Evolutionary conservation across 2,329 filamentous ascomycete genomes (phyloP).

Genomic region (Colletotrichum sp.): DNA sequence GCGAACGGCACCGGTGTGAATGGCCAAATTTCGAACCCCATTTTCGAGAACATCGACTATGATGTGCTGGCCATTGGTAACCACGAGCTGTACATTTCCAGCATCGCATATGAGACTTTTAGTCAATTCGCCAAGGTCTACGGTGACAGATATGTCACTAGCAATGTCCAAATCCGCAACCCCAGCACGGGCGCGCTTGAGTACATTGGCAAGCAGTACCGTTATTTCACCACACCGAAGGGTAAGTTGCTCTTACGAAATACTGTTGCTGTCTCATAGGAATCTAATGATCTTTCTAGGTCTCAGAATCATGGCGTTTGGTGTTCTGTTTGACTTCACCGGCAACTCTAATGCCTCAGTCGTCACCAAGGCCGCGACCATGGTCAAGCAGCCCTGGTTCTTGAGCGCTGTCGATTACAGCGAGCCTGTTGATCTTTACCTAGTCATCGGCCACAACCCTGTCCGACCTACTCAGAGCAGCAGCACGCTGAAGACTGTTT

Average conservation of each 20-base stretch:
- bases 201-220: slow-evolving; percentile 47
- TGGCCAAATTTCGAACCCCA: slow-evolving; percentile 55
- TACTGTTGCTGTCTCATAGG: too few species aligned
- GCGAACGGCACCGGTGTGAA: slow-evolving; percentile 42
- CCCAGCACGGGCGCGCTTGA: slow-evolving; percentile 41
- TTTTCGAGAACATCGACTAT: slow-evolving; percentile 47
- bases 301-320: slow-evolving; percentile 49
- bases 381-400: slow-evolving; percentile 66
- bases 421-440: slow-evolving; percentile 66
- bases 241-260: slow-evolving; percentile 13
- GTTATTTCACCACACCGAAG: slow-evolving; percentile 47
- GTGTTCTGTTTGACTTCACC: slow-evolving; percentile 51
- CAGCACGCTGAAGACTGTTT: slow-evolving; percentile 51
- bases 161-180: slow-evolving; percentile 49
- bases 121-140: slow-evolving; percentile 62
- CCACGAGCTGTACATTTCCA: slow-evolving; percentile 69
- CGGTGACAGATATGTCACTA: slow-evolving; percentile 50
- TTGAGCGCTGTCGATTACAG: slow-evolving; percentile 55
- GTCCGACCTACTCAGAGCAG: slow-evolving; percentile 47
- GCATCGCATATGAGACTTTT: slow-evolving; percentile 67
- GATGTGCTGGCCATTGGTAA: slow-evolving; percentile 55
- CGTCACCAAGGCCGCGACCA: slow-evolving; percentile 57
- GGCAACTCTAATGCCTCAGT: slow-evolving; percentile 66
- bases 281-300: slow-evolving; percentile 1
- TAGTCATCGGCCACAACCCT: slow-evolving; percentile 70